Percentiles rank a stretch among this genome's conserved stretches.
Conservation (phyloP, 1,139 yeast genomes). For the Nadsonia starkeyi-henricii region DNA sequence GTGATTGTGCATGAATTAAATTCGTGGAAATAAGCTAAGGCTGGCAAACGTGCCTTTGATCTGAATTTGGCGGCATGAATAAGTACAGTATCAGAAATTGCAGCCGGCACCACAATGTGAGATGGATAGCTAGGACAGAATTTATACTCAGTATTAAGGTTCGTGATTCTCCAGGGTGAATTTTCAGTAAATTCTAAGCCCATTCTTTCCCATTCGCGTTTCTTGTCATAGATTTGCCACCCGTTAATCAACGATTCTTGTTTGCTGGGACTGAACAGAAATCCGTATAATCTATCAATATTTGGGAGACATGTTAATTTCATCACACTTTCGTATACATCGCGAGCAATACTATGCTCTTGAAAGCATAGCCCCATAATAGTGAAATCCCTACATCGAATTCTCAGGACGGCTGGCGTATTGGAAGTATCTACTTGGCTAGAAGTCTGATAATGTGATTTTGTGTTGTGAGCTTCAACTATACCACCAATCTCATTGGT, state of each 20-base stretch:
- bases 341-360: conserved; percentile 45
- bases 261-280: conserved; percentile 45
- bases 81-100: conserved; percentile 68
- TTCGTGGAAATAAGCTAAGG: conserved; percentile 59
- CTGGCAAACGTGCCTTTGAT: conserved; percentile 77
- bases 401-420: conserved; percentile 21
- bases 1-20: conserved; percentile 65
- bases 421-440: not conserved
- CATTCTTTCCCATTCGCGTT: conserved; percentile 49
- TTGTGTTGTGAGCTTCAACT: too few species aligned
- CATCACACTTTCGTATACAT: conserved; percentile 60
- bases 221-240: conserved; percentile 58
- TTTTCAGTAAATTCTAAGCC: conserved; percentile 19
- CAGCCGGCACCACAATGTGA: conserved; percentile 49
- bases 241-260: conserved; percentile 43
- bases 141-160: conserved; percentile 47
- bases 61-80: conserved; percentile 75
- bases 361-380: conserved; percentile 64
- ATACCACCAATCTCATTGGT: too few species aligned
- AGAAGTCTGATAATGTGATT: too few species aligned
- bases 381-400: conserved; percentile 81
- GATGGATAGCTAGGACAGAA: conserved; percentile 71
- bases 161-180: conserved; percentile 54
- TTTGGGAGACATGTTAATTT: conserved; percentile 45
- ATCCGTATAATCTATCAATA: conserved; percentile 55